These are phyloP conservation scores for Eimeria acervulina DNA, from an alignment of 169 alveolate genomes.

Conservation along the genomic window DNA sequence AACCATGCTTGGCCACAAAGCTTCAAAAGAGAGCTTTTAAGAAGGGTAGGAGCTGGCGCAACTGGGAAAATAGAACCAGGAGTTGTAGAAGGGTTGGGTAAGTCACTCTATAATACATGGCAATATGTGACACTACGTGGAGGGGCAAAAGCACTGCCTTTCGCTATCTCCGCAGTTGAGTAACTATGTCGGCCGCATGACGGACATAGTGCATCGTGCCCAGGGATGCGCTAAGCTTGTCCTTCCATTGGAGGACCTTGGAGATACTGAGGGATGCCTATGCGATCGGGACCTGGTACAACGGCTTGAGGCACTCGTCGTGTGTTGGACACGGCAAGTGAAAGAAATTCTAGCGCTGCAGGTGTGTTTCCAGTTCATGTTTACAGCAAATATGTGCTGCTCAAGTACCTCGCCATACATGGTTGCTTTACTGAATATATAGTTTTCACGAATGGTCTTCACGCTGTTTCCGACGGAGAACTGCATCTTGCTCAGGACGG, in stretches of 20 bases:
- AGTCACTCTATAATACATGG: neutral
- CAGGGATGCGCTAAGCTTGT: slow-evolving; percentile 64
- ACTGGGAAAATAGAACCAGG: neutral
- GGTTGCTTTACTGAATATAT: neutral
- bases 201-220: slow-evolving; percentile 72
- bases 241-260: slow-evolving; percentile 95
- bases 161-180: slow-evolving; percentile 41
- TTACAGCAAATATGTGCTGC: neutral
- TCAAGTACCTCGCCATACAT: neutral
- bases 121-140: neutral
- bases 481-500: slow-evolving; percentile 24
- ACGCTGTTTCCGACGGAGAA: neutral
- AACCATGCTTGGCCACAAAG: slow-evolving; percentile 72
- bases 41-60: slow-evolving; percentile 15
- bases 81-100: neutral
- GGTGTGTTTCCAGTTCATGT: slow-evolving; percentile 81
- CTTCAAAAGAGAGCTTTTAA: slow-evolving; percentile 36
- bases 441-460: neutral
- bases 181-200: slow-evolving; percentile 54
- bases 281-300: slow-evolving; percentile 95
- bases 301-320: slow-evolving; percentile 95
- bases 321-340: slow-evolving; percentile 97
- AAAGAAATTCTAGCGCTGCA: slow-evolving; percentile 94
- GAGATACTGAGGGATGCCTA: slow-evolving; percentile 92
- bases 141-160: neutral